phyloP scores from a whole-genome alignment of 805 yeast species.

The Ogataea sp. region DNA sequence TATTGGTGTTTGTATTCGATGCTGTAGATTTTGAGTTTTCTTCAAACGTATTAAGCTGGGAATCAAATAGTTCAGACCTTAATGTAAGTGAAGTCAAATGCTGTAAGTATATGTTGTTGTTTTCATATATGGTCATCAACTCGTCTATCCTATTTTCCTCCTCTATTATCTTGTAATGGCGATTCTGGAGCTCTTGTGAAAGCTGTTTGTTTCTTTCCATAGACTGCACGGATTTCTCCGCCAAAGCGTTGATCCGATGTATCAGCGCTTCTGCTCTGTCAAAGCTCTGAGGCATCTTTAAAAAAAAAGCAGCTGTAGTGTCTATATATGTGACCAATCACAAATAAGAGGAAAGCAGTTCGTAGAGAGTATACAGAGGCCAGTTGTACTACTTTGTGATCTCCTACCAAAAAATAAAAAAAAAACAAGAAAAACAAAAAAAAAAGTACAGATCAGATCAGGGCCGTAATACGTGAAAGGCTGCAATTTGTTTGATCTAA shows the following conservation, averaged over 20 bases:
- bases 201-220: slow-evolving; percentile 11
- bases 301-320: too few species aligned
- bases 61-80: slow-evolving; percentile 26
- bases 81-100: slow-evolving; percentile 23
- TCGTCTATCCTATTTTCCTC: slow-evolving; percentile 16
- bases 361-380: too few species aligned
- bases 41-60: slow-evolving; percentile 23
- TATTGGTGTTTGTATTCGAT: slow-evolving; percentile 10
- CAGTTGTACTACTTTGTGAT: too few species aligned
- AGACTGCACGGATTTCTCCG: slow-evolving; percentile 8
- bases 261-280: slow-evolving; percentile 6
- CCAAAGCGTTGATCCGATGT: slow-evolving; percentile 8
- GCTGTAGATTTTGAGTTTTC: slow-evolving; percentile 7
- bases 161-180: slow-evolving; percentile 11
- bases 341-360: too few species aligned
- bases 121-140: slow-evolving; percentile 15
- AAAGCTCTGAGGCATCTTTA: slow-evolving; percentile 2
- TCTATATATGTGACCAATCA: too few species aligned
- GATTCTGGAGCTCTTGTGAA: slow-evolving; percentile 7
- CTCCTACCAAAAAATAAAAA: too few species aligned
- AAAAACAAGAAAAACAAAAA: too few species aligned
- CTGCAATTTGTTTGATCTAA: too few species aligned
- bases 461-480: too few species aligned
- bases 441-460: too few species aligned
- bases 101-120: slow-evolving; percentile 19